Evolutionary conservation across 345 rosid species (phyloP), one percentile per base, ranked within the genome.

Genomic region (Diplotaxis tenuifolia): DNA sequence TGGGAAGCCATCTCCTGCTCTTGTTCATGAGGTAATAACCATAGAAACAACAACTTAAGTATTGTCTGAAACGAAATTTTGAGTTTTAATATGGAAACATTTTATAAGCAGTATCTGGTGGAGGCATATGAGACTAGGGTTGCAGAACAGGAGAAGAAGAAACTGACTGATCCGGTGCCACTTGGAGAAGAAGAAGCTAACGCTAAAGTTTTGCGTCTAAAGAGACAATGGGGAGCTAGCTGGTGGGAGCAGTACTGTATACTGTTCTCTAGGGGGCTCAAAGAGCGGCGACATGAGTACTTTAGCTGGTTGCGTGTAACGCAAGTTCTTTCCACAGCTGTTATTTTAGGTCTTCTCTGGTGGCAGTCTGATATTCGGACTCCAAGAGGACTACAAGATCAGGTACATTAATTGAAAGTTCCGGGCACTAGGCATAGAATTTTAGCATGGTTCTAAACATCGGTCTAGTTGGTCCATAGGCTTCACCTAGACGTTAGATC

Each of bases 281-380:
- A 94, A 78, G 96, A 91, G 75, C 68, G 97, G 52, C 73, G 88
- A 4, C 96, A 94, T 12, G 98, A 94, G n/a, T 91, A 94, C 71
- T 94, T 91, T 53, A 92, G 99, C 79, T 95, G 99, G 97, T 78
- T 92, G 67, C 89, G 97, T 76, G 84, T 92, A 75, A 92, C 91
- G 2, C 99, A 95, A 81, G 99, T 95, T 64, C 82, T 92, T 47
- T 77, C 99, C 10, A 95, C 99, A 9, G 96, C 99, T 71, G 34
- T 87, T 38, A 83, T 95, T 71, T 79, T 95, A 73, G 99, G 99
- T 52, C 80, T 95, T 56, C 92, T 91, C 14, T 95, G 99, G 99
- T 95, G 97, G 97, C 90, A 78, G 56, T 95, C 99, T 0, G 88
- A 95, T 71, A 69, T 82, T 63, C 78, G 71, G 14, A 86, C 82